A percentile compares a stretch with the other conserved stretches of the same genome.
phyloP scores from a whole-genome alignment of 352 stramenopile genomes.

The Plasmopara halstedii region DNA sequence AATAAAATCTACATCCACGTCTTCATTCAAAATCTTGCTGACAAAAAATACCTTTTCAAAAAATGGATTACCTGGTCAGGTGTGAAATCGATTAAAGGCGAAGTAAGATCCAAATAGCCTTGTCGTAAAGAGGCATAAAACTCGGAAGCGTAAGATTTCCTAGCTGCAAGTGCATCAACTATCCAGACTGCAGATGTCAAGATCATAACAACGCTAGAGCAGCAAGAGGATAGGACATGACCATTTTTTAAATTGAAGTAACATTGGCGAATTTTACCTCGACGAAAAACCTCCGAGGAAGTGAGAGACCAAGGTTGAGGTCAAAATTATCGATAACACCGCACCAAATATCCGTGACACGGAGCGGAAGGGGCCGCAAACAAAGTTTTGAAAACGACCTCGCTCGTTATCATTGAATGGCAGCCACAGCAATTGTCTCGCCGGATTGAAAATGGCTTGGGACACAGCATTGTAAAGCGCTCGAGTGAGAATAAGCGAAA shows the following conservation, averaged over 20 bases:
- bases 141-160: constrained; percentile 77
- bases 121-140: constrained; percentile 81
- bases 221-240: not conserved
- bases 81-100: constrained; percentile 73
- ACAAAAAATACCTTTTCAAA: not conserved
- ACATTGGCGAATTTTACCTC: constrained; percentile 34
- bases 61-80: constrained; percentile 54
- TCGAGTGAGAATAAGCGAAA: constrained; percentile 54
- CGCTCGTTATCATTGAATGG: constrained; percentile 69
- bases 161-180: constrained; percentile 56
- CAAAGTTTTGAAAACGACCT: constrained; percentile 70
- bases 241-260: not conserved
- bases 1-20: constrained; percentile 41
- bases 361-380: constrained; percentile 72
- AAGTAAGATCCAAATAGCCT: constrained; percentile 75
- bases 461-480: constrained; percentile 78
- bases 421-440: constrained; percentile 79
- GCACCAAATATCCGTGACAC: constrained; percentile 70
- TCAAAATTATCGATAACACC: constrained; percentile 64
- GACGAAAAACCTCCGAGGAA: constrained; percentile 43
- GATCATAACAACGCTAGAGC: constrained; percentile 55
- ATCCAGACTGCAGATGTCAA: constrained; percentile 52
- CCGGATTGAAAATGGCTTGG: constrained; percentile 76
- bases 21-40: not conserved
- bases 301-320: constrained; percentile 30